Conservation (phyloP, 2,329 filamentous ascomycete species). For the Tolypocladium ovalisporum region DNA sequence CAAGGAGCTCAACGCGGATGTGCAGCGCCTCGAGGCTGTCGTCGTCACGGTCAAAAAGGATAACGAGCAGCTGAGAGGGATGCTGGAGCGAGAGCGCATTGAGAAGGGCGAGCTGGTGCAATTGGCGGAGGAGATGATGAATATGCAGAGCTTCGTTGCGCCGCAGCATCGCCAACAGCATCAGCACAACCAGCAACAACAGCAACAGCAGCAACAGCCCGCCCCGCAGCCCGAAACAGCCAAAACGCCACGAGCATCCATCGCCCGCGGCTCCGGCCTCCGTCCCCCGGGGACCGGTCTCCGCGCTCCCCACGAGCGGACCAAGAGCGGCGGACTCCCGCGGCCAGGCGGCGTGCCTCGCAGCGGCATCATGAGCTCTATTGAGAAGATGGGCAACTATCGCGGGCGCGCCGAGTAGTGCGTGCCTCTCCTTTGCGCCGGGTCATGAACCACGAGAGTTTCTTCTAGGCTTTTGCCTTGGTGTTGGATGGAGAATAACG, state of each 20-base stretch:
- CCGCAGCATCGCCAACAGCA: constrained; percentile 5
- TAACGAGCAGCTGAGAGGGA: constrained; percentile 51
- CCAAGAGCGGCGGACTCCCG: constrained; percentile 33
- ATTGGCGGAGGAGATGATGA: constrained; percentile 75
- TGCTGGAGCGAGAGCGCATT: constrained; percentile 64
- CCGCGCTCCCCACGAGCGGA: constrained; percentile 30
- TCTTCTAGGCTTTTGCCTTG: neutral
- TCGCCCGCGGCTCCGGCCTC: constrained; percentile 45
- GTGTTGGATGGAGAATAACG: neutral
- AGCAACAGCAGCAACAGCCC: constrained; percentile 8
- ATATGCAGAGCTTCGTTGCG: constrained; percentile 44
- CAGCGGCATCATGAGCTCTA: constrained; percentile 72
- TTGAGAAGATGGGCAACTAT: constrained; percentile 74
- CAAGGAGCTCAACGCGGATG: constrained; percentile 59
- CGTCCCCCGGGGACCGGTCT: constrained; percentile 46
- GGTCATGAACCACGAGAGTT: neutral
- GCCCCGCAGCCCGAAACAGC: constrained; percentile 11
- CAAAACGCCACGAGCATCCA: constrained; percentile 33
- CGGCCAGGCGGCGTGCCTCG: constrained; percentile 37
- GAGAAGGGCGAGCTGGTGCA: constrained; percentile 78
- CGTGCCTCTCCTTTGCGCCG: too few species aligned
- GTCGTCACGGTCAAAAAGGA: constrained; percentile 59
- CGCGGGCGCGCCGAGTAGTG: constrained; percentile 17
- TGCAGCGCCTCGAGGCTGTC: constrained; percentile 65
- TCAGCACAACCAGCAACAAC: constrained; percentile 4